Evolutionary conservation across 129 eudicot species (phyloP).

Genomic region (Escallonia rubra): DNA sequence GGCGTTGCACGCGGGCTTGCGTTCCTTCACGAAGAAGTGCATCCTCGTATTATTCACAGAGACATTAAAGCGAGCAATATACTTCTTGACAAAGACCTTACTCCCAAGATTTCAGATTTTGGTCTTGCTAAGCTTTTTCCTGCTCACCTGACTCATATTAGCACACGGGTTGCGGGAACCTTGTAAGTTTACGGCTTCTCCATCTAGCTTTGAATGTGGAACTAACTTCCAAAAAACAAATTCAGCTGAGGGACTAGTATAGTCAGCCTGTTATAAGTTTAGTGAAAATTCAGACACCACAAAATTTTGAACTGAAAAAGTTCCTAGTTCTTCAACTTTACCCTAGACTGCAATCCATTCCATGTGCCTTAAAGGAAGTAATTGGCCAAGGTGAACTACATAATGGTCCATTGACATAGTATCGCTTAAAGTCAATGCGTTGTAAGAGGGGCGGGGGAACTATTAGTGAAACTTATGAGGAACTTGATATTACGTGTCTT

Average conservation of each 20-base stretch:
- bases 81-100: conserved; percentile 82
- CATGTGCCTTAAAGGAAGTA: too few species aligned
- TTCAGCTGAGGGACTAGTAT: not conserved
- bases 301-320: not conserved
- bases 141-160: conserved; percentile 62
- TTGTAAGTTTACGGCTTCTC: conserved; percentile 45
- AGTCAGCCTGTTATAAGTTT: not conserved
- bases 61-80: conserved; percentile 91
- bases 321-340: not conserved
- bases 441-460: too few species aligned
- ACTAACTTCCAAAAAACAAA: not conserved
- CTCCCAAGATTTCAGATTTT: conserved; percentile 85
- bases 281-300: not conserved
- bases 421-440: too few species aligned
- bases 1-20: conserved; percentile 78
- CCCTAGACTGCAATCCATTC: too few species aligned
- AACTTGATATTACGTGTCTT: too few species aligned
- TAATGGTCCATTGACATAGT: too few species aligned
- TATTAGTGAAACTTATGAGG: too few species aligned
- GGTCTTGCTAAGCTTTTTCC: conserved; percentile 95
- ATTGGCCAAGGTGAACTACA: too few species aligned
- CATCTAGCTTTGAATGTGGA: not conserved
- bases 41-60: conserved; percentile 78
- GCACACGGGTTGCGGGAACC: conserved; percentile 92
- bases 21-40: conserved; percentile 78